Evolutionary conservation across 2,329 filamentous ascomycete species (phyloP), one percentile per base, ranked within the genome.

Genomic region (Alternaria consortialis): DNA sequence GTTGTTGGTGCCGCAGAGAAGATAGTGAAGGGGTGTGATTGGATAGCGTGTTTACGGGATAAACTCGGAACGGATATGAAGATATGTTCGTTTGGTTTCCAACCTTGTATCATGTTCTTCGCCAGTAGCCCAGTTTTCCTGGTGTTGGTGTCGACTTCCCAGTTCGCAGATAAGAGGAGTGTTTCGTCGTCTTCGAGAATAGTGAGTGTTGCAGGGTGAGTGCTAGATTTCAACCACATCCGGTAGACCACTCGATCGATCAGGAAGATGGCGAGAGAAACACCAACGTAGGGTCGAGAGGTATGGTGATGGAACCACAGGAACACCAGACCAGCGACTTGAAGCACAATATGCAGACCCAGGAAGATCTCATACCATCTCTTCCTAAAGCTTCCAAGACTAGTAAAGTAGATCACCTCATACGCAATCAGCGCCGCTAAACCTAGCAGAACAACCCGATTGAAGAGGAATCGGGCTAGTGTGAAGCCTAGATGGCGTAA

Each of bases 11-110:
- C 86, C 0, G 84, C 83, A 2, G 88, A 90, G 15, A 87, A 85
- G 56, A 91, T 89, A 8, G 87, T 90, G 74, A 90, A 90, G 0
- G 88, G 88, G 69, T 91, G 88, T 0, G 87, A 82, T 75, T 90
- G 88, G 1, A 89, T 71, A 3, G 78, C 70, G 68, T 89, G 84
- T 55, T 80, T 83, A 3, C 77, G 74, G 2, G 84, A 84, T 6
- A 90, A 80, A 0, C 77, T 78, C 0, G 88, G 87, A 1, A 90
- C 77, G 1, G 85, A 85, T 58, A 90, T 72, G 74, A 90, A 90
- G 50, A 89, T 82, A 72, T 90, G 88, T 67, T 89, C 86, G 15
- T 86, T 86, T 2, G 88, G 84, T 20, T 80, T 71, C 88, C 88
- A 90, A 40, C 87, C 87, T 50, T 80, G 62, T 5, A 67, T 71